These are phyloP conservation scores for Colletotrichum sp. DNA, from an alignment of 2,329 filamentous ascomycete genomes.

Conservation along the genomic window DNA sequence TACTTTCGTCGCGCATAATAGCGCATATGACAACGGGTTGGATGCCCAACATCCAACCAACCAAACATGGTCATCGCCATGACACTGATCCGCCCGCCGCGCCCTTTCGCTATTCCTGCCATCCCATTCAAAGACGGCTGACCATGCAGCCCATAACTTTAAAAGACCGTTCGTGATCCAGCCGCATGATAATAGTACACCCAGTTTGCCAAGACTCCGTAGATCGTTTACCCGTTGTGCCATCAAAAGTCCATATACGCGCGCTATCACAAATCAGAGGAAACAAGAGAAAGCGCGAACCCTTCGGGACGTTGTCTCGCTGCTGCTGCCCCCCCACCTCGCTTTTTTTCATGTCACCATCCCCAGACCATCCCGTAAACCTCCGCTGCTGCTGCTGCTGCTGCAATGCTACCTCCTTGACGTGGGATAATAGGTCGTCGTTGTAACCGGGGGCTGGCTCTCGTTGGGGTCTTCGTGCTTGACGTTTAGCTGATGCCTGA, in stretches of 20 bases:
- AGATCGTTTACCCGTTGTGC: not conserved
- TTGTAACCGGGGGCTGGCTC: not conserved
- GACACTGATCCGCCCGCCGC: not conserved
- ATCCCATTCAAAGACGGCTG: not conserved
- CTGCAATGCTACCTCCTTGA: not conserved
- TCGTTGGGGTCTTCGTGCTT: constrained; percentile 32
- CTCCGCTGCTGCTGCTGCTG: not conserved
- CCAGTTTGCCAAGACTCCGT: constrained; percentile 3
- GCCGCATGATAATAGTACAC: constrained; percentile 25
- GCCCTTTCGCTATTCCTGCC: not conserved
- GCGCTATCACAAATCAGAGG: not conserved
- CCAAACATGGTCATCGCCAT: not conserved
- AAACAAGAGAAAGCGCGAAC: not conserved
- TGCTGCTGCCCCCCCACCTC: not conserved
- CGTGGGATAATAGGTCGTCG: not conserved
- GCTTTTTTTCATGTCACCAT: not conserved
- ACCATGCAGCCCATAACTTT: not conserved
- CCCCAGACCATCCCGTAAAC: not conserved
- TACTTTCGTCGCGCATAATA: not conserved
- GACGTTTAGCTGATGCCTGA: constrained; percentile 44
- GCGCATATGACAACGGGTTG: not conserved
- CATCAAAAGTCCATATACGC: not conserved
- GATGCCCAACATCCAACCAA: not conserved
- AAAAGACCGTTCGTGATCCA: not conserved
- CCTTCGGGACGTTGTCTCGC: not conserved